phyloP scores from a whole-genome alignment of 2,329 filamentous ascomycete genomes.

The Neonectria coccinea region DNA sequence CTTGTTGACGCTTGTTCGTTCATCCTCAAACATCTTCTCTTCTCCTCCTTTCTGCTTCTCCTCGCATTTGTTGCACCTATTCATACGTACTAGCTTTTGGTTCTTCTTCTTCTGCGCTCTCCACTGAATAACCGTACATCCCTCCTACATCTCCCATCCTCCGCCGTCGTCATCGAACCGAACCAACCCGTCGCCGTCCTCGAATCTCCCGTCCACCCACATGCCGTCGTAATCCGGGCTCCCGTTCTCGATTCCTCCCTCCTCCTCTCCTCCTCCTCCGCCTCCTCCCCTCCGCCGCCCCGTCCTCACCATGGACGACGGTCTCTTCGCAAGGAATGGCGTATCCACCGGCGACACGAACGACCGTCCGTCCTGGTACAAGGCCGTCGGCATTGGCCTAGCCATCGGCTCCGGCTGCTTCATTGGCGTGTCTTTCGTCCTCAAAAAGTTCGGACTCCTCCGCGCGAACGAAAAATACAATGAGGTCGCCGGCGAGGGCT shows the following conservation, averaged over 20 bases:
- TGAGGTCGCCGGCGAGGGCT: slow-evolving; percentile 94
- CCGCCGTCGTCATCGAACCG: slow-evolving; percentile 38
- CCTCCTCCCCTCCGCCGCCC: neutral
- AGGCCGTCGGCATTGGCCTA: slow-evolving; percentile 85
- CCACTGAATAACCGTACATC: neutral
- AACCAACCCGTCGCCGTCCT: slow-evolving; percentile 34
- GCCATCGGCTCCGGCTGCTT: slow-evolving; percentile 90
- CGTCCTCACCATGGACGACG: slow-evolving; percentile 37
- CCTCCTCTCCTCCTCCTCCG: slow-evolving; percentile 11
- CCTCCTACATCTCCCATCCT: neutral
- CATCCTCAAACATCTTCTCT: neutral
- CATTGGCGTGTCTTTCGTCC: slow-evolving; percentile 93
- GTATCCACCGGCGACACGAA: slow-evolving; percentile 27
- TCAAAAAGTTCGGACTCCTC: slow-evolving; percentile 93
- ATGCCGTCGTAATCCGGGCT: slow-evolving; percentile 42
- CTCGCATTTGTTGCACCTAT: slow-evolving; percentile 3
- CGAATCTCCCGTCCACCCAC: slow-evolving; percentile 38
- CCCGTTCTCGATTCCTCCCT: slow-evolving; percentile 27
- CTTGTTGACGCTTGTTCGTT: neutral
- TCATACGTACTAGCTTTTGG: neutral
- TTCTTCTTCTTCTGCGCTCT: slow-evolving; percentile 15
- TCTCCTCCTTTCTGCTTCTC: neutral
- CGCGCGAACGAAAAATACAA: slow-evolving; percentile 97
- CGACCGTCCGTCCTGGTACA: slow-evolving; percentile 71
- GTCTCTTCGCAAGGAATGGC: slow-evolving; percentile 41